A percentile compares a stretch with the other conserved stretches of the same genome.
phyloP scores from a whole-genome alignment of 2,329 filamentous ascomycete genomes.

The Tolypocladium guangdongense region DNA sequence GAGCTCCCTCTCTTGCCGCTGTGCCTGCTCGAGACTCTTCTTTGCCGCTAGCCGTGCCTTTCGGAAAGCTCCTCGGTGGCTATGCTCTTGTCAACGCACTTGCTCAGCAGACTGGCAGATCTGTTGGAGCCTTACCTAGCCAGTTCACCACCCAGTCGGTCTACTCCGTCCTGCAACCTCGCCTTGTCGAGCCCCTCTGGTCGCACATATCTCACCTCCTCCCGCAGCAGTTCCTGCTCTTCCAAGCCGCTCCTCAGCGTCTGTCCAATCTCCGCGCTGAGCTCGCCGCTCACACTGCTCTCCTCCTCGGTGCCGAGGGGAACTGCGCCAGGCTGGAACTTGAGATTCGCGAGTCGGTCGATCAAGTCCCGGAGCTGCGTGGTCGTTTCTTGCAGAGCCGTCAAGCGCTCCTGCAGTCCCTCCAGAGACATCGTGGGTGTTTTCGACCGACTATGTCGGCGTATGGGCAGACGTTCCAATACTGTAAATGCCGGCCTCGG shows the following conservation, averaged over 20 bases:
- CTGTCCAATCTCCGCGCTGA: slow-evolving; percentile 71
- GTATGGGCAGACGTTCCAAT: not conserved
- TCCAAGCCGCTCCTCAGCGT: slow-evolving; percentile 69
- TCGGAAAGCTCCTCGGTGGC: slow-evolving; percentile 58
- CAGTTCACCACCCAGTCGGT: slow-evolving; percentile 59
- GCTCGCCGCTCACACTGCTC: slow-evolving; percentile 52
- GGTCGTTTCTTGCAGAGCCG: slow-evolving; percentile 49
- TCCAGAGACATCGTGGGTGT: slow-evolving; percentile 40
- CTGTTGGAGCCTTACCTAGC: slow-evolving; percentile 41
- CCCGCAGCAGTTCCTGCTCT: slow-evolving; percentile 67
- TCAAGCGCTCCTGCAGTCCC: slow-evolving; percentile 49
- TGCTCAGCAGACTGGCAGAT: not conserved
- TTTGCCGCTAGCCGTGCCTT: slow-evolving; percentile 74
- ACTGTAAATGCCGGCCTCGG: not conserved
- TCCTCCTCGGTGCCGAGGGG: slow-evolving; percentile 38
- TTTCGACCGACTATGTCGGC: not conserved
- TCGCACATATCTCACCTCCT: slow-evolving; percentile 65
- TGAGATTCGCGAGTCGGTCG: slow-evolving; percentile 44
- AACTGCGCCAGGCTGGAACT: slow-evolving; percentile 47
- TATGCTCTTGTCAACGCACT: slow-evolving; percentile 11
- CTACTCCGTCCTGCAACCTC: slow-evolving; percentile 54
- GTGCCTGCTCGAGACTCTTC: slow-evolving; percentile 60
- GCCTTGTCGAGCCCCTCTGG: slow-evolving; percentile 46
- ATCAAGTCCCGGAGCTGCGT: slow-evolving; percentile 48
- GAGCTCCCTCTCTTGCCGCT: slow-evolving; percentile 64